Evolutionary conservation across 2,329 filamentous ascomycete genomes (phyloP), one percentile per base, ranked within the genome.

Genomic region (Trichoderma koningiopsis): DNA sequence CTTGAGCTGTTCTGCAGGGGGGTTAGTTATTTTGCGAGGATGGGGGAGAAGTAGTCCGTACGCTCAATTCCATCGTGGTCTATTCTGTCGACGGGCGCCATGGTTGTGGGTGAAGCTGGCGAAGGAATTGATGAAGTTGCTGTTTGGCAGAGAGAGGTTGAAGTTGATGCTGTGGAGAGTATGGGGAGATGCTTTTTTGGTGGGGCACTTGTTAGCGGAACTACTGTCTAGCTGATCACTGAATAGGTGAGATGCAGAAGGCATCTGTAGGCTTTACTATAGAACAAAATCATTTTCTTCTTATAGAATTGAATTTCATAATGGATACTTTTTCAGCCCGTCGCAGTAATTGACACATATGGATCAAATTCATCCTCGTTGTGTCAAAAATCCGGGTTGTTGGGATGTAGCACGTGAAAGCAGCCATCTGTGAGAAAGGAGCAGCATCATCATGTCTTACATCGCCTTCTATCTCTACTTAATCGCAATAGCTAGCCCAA

Each of bases 1-100:
- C 75, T 89, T 87, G 79, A 89, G 81, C 78, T 87, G 83, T 73
- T 84, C 87, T 89, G 74, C 16, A 3, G 35, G 35, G 24, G 33
- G n/a, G 35, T 70, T 49, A 70, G 68, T n/a, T 6, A 27, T 35
- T 55, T 5, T 16, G 2, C 4, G 3, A 0, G 13, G 24, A 1
- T 22, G 2, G 22, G 3, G 11, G 5, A 27, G 14, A 22, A 16
- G 27, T n/a, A 4, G 10, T 2, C 37, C 79, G 35, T 75, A 81
- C 81, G 80, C 79, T 83, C 81, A 65, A 83, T 74, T 29, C 71
- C 76, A 69, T 78, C 76, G 69, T 82, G 80, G 68, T 81, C 77
- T 59, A 79, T 73, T 47, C 75, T 74, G 58, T 81, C 80, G 58
- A 83, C 77, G 31, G 82, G 82, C 53, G 82, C 81, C 82, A 84